Base-by-base conservation (phyloP, 2,329 filamentous ascomycete species). In the Remersonia thermophila region DNA sequence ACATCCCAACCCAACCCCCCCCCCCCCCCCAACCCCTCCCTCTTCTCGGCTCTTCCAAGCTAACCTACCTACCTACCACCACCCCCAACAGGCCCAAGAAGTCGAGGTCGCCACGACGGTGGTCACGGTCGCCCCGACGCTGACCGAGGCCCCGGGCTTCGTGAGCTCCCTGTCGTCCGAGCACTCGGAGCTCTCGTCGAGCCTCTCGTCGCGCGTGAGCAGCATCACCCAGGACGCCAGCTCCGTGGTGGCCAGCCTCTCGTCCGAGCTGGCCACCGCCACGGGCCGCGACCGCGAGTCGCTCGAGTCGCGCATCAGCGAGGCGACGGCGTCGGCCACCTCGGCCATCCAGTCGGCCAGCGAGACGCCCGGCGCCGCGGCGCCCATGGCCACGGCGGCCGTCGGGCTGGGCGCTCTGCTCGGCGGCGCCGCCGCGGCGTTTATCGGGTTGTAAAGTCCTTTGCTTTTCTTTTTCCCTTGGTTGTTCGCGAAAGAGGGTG, bases 341-440 rank as follows among this genome's bases (percentile, higher is more conserved):
- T 42, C 40, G 12, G 42, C 42, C 13, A 43, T 36, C 7, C 42
- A 35, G 12, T 43, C 46, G 13, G 46, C 43, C 18, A 27, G 14
- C 16, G 35, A 38, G 26, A 39, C 38, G 20, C 30, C 18, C 12
- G 44, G 32, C 17, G 39, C 35, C 7, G 56, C 56, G 6, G 44
- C 37, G 6, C 51, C 58, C 31, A 47, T 51, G 37, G 57, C 56
- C 42, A 66, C 62, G 12, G 65, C 55, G 18, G 62, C 57, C 18
- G 45, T 67, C 29, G 64, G 59, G 14, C 51, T 69, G 32, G 64
- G 64, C 23, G 65, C 63, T 16, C 54, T 69, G 39, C 51, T 67
- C 33, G 66, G 64, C 16, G 66, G 64, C 46, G 63, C 60, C 3
- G 66, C 62, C 34, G 39, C 25, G 10, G 25, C n/a, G 10, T 10